Percentiles rank a stretch among this genome's conserved stretches.
Conservation (phyloP, 257 asterid genomes). For the Gardenia jasminoides region DNA sequence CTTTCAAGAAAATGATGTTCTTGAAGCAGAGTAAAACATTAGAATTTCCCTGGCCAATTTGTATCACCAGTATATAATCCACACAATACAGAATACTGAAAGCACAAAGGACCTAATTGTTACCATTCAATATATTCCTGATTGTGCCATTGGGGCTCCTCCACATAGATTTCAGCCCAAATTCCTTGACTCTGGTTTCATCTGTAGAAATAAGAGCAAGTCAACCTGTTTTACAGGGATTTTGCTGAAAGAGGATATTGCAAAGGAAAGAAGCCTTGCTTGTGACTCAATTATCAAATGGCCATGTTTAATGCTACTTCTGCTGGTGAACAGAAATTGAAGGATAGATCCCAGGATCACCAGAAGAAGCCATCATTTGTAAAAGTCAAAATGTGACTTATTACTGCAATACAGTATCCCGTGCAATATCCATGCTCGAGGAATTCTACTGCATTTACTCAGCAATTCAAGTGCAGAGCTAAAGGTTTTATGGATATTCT, state of each 20-base stretch:
- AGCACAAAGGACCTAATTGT: conserved; percentile 6
- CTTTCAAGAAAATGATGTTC: neutral
- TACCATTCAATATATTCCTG: conserved; percentile 82
- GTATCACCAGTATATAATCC: neutral
- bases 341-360: neutral
- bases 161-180: conserved; percentile 87
- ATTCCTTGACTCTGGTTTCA: conserved; percentile 84
- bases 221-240: neutral
- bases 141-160: conserved; percentile 95
- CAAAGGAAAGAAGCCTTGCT: neutral
- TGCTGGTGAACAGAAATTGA: neutral
- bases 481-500: neutral
- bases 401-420: neutral
- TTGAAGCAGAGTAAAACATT: neutral
- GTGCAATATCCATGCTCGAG: neutral
- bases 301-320: neutral
- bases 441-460: neutral
- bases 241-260: neutral
- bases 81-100: neutral
- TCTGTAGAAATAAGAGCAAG: conserved; percentile 43
- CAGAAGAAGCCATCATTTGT: neutral
- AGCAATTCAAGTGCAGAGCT: neutral
- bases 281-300: neutral
- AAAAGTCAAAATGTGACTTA: neutral
- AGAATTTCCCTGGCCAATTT: neutral